Base-by-base conservation (phyloP, 371 early-diverging fungal genomes). In the Caulochytrium protostelioides region DNA sequence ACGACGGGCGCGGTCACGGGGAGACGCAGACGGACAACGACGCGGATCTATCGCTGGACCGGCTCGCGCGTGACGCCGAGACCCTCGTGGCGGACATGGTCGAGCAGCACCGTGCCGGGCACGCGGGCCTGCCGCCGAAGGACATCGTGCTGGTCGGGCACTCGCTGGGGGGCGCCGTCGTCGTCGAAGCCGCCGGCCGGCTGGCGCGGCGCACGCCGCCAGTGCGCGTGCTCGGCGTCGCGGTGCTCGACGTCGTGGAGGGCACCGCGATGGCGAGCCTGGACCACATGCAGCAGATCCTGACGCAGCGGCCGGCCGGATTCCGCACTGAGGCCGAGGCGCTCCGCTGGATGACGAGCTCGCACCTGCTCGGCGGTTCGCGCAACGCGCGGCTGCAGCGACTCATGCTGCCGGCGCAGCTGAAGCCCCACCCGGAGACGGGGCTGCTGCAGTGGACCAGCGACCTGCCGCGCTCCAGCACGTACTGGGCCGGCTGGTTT, bases 151-250 rank as follows among this genome's bases (percentile, higher is more conserved):
- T 83, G 1, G 72, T 79, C 8, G 83, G 83, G 2, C 83, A 83
- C 43, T 76, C 77, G 81, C 76, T 86, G 79, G 91, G 91, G 20
- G 91, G 83, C 3, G 67, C 83, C 1, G 78, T 87, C 2, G 78
- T 80, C 1, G 74, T 76, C 0, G 69, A 82, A 44, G 76, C 68
- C 6, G 78, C 77, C 0, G 44, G 59, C 7, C 34, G 22, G 8
- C 2, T 34, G 12, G 34, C 23, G 4, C 3, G 22, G 8, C 3
- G 1, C 5, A 22, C 12, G 2, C 32, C 23, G 32, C n/a, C 4
- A 6, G 4, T 1, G 32, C 52, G 55, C 9, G 45, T 84, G 0
- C 41, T 70, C 3, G 87, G 85, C 0, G 62, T 83, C 1, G 69
- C 62, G 6, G 74, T 83, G 0, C 36, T 90, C 22, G 91, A 90